Percentiles rank a stretch among this genome's conserved stretches.
These are phyloP conservation scores for Talaromyces sp. DNA, from an alignment of 2,329 filamentous ascomycete genomes.

Conservation along the genomic window DNA sequence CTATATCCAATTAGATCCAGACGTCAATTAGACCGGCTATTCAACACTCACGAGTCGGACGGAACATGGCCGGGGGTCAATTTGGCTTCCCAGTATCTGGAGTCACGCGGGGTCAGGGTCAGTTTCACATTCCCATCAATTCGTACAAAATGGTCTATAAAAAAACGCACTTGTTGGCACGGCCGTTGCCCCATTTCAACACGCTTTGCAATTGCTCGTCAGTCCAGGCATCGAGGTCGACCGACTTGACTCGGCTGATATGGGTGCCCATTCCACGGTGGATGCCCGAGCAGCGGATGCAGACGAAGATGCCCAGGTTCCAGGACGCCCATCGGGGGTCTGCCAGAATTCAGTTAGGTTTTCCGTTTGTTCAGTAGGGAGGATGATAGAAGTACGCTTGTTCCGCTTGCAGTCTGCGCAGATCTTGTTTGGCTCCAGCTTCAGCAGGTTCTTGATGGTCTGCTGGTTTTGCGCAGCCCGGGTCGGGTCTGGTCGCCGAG, in stretches of 20 bases:
- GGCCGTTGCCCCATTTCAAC: slow-evolving; percentile 88
- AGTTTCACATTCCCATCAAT: slow-evolving; percentile 1
- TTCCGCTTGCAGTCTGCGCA: slow-evolving; percentile 99
- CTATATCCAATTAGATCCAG: slow-evolving; percentile 25
- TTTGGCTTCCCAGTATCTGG: slow-evolving; percentile 86
- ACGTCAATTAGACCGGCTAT: too few relatives aligned
- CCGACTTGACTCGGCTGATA: slow-evolving; percentile 95
- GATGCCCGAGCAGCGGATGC: slow-evolving; percentile 97
- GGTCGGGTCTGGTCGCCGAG: slow-evolving; percentile 62
- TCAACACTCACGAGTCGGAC: slow-evolving; percentile 63
- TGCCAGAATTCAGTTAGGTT: slow-evolving; percentile 33
- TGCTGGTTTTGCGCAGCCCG: slow-evolving; percentile 87
- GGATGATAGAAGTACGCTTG: slow-evolving; percentile 62
- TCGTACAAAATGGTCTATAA: background rate
- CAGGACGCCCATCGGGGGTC: slow-evolving; percentile 98
- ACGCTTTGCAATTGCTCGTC: slow-evolving; percentile 95
- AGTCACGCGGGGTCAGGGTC: background rate
- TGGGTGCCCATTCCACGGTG: slow-evolving; percentile 98
- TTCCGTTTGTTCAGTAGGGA: too few relatives aligned
- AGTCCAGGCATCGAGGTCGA: slow-evolving; percentile 97
- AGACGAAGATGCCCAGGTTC: slow-evolving; percentile 96
- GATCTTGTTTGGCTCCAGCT: slow-evolving; percentile 90
- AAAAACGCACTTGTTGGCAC: slow-evolving; percentile 77
- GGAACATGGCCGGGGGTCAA: slow-evolving; percentile 84
- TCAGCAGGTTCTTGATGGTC: slow-evolving; percentile 90